phyloP scores from a whole-genome alignment of 73 alveolate species.

The Uronychia setigera region DNA sequence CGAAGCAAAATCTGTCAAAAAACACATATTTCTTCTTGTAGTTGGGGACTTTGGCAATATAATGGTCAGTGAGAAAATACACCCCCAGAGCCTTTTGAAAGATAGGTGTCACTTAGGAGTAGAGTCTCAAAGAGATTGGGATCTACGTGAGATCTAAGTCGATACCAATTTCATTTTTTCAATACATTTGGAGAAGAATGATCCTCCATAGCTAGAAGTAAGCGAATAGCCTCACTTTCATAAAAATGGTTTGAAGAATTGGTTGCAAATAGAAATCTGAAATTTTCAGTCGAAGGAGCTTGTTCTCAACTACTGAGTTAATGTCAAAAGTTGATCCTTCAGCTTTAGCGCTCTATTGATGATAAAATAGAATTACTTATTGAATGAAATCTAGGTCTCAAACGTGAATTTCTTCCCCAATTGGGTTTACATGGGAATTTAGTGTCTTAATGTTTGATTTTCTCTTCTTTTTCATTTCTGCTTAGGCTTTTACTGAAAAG shows the following conservation, averaged over 20 bases:
- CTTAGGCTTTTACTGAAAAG: too few species aligned
- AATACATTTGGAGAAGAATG: neutral
- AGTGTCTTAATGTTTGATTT: too few species aligned
- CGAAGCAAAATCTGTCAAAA: neutral
- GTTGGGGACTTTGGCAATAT: neutral
- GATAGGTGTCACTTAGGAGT: neutral
- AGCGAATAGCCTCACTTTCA: neutral
- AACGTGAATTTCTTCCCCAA: too few species aligned
- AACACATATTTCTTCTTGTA: neutral
- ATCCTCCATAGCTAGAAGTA: neutral
- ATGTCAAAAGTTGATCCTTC: too few species aligned
- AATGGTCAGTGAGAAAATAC: neutral
- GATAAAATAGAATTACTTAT: too few species aligned
- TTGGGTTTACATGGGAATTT: too few species aligned
- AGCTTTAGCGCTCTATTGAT: too few species aligned
- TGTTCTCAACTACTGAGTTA: too few species aligned
- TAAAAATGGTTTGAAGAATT: neutral
- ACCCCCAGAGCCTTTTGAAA: neutral
- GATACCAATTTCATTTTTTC: neutral
- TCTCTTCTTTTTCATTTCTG: too few species aligned
- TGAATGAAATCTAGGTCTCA: too few species aligned
- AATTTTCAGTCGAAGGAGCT: neutral
- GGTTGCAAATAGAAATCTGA: neutral
- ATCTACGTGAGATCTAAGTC: neutral
- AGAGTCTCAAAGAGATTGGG: neutral